Conservation (phyloP, 768 basidiomycete species). For the Daedaleopsis nitida region DNA sequence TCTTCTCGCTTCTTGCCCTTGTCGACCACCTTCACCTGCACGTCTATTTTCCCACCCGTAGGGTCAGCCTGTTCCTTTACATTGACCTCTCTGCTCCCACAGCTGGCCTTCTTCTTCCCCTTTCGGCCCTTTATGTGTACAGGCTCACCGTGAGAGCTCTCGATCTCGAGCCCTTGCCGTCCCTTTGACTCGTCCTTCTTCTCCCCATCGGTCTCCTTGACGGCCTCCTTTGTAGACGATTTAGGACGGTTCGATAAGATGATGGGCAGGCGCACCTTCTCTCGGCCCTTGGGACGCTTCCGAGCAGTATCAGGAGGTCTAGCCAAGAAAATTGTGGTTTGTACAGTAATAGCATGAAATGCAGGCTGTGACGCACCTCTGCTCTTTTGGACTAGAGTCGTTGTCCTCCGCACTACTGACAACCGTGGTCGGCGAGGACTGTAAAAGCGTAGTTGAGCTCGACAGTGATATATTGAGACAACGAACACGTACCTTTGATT, state of each 20-base stretch:
- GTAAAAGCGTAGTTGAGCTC: not conserved
- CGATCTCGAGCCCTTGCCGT: no score
- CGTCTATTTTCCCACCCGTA: not conserved
- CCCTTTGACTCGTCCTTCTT: no score
- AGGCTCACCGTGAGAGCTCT: no score
- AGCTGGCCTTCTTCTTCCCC: not conserved
- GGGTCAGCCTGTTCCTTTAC: not conserved
- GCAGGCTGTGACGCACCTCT: not conserved
- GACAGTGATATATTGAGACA: no score
- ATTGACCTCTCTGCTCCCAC: not conserved
- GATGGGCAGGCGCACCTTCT: not conserved
- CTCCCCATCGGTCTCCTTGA: no score
- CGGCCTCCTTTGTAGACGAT: no score
- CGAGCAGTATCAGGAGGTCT: not conserved
- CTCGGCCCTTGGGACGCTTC: not conserved
- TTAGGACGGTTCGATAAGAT: no score
- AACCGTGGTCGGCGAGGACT: not conserved
- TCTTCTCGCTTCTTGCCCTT: not conserved
- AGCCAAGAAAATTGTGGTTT: not conserved
- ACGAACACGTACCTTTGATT: no score
- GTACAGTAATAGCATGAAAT: not conserved
- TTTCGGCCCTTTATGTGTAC: not conserved
- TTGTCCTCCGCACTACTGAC: not conserved
- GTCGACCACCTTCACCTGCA: not conserved
- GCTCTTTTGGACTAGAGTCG: not conserved